Evolutionary conservation across 805 yeast genomes (phyloP).

Genomic region (Kazachstania kunashirensis): DNA sequence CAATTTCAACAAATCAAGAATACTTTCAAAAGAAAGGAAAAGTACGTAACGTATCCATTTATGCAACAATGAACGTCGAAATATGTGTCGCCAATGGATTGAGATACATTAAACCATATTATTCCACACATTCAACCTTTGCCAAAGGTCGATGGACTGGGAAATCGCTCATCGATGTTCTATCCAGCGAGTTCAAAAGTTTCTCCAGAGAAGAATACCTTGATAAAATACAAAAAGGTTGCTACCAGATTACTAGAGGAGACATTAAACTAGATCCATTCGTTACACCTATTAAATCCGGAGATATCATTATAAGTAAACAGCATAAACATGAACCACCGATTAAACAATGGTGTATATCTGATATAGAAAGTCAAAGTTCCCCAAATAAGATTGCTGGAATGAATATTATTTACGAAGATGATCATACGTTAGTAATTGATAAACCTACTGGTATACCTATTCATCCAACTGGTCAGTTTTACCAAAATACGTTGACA

Average conservation of each 20-base stretch:
- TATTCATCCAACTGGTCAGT: conserved; percentile 87
- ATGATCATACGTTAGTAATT: conserved; percentile 67
- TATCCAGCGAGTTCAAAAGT: conserved; percentile 32
- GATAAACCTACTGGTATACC: conserved; percentile 94
- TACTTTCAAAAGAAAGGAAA: too few relatives aligned
- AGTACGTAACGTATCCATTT: too few relatives aligned
- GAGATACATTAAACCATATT: conserved; percentile 36
- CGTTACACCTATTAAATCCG: conserved; percentile 13
- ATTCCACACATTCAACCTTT: conserved; percentile 28
- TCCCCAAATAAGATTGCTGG: conserved; percentile 26
- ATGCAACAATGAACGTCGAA: conserved; percentile 5
- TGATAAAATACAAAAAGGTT: conserved; percentile 13
- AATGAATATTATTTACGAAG: conserved; percentile 58
- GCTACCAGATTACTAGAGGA: conserved; percentile 14
- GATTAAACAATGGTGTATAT: conserved; percentile 36
- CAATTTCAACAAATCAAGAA: too few relatives aligned
- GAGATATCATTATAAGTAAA: conserved; percentile 20
- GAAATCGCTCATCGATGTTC: conserved; percentile 31
- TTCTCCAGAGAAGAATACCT: conserved; percentile 14
- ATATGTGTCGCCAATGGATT: conserved; percentile 25
- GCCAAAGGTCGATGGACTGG: conserved; percentile 40
- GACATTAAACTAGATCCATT: conserved; percentile 10
- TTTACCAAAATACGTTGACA: conserved; percentile 62
- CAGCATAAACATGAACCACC: conserved; percentile 88
- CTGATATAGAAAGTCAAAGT: conserved; percentile 7